Evolutionary conservation across 2,329 filamentous ascomycete species (phyloP), one percentile per base, ranked within the genome.

Genomic region (Penicillium italicum): DNA sequence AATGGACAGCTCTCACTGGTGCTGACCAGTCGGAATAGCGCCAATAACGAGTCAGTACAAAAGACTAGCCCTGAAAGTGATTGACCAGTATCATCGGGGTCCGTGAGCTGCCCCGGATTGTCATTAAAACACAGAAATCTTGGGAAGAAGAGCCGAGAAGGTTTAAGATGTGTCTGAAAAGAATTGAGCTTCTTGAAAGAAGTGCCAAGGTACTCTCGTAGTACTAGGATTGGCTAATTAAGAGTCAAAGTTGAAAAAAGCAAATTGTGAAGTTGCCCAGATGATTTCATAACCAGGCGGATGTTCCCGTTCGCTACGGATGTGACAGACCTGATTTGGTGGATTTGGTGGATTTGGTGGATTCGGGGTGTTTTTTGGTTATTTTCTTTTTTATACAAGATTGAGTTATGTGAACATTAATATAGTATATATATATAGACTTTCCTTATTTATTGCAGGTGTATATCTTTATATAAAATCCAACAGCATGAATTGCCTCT

Each of bases 241-340:
- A n/a, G n/a, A 42, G 1, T n/a, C n/a, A 12, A 28, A 5, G 26
- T 28, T 28, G 26, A 2, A 44, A 14, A 9, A 30, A 33, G 26
- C 31, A 31, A 30, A 31, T 34, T 45, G 43, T 33, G 26, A 42
- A 50, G 37, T 24, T 28, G 31, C 3, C 22, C 49, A 50, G 34
- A 62, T 64, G 60, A 62, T 62, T 58, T 62, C 62, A 64, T 59
- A 53, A 55, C 34, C 36, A 11, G 33, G 46, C 16, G 46, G 18
- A 22, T 33, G 28, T 44, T 50, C 22, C 37, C 37, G 22, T 47
- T 22, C 36, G 36, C 36, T 22, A 37, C 34, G 24, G 30, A 45
- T 14, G 28, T 20, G n/a, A 41, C n/a, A 30, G 41, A 6, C n/a
- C 41, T 30, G 26, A 20, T 20, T 30, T 31, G 26, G 38, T 24